Percentiles rank a stretch among this genome's conserved stretches.
Conservation (phyloP, 768 basidiomycete species). For the Postia placenta region DNA sequence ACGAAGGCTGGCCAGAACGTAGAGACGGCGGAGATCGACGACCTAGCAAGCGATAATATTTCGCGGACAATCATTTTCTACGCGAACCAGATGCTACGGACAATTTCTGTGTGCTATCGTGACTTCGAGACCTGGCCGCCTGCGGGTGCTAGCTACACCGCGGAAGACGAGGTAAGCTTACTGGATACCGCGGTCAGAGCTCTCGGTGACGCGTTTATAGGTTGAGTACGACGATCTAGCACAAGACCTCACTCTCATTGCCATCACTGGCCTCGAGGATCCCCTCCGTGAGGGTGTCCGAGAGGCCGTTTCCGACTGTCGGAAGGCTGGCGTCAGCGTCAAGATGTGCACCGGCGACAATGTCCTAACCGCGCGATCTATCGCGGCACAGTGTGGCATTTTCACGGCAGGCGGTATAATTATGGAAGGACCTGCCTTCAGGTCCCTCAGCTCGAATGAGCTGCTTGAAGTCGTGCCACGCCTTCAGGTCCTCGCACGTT, state of each 20-base stretch:
- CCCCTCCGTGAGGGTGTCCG: slow-evolving; percentile 88
- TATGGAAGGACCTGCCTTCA: slow-evolving; percentile 96
- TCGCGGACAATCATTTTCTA: slow-evolving; percentile 94
- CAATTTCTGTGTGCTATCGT: slow-evolving; percentile 89
- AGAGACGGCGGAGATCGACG: slow-evolving; percentile 56
- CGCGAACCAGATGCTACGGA: slow-evolving; percentile 91
- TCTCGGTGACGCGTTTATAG: slow-evolving; percentile 25
- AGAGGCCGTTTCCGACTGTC: slow-evolving; percentile 83
- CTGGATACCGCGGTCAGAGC: not conserved
- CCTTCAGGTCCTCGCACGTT: slow-evolving; percentile 93
- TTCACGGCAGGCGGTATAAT: slow-evolving; percentile 91
- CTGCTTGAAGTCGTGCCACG: slow-evolving; percentile 83
- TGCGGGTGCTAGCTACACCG: slow-evolving; percentile 29
- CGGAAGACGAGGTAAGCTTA: slow-evolving; percentile 45
- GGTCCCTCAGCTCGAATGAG: slow-evolving; percentile 63
- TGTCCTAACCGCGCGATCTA: slow-evolving; percentile 91
- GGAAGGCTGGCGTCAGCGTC: slow-evolving; percentile 83
- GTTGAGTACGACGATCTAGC: slow-evolving; percentile 67
- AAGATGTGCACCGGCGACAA: slow-evolving; percentile 99
- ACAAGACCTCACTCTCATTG: slow-evolving; percentile 74
- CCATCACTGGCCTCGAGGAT: slow-evolving; percentile 93
- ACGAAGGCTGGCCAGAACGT: slow-evolving; percentile 29
- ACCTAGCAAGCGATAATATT: slow-evolving; percentile 74
- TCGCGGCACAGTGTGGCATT: slow-evolving; percentile 94
- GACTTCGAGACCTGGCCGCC: slow-evolving; percentile 90